A percentile compares a stretch with the other conserved stretches of the same genome.
phyloP scores from a whole-genome alignment of 2,329 filamentous ascomycete species.

The Westerdykella ornata region DNA sequence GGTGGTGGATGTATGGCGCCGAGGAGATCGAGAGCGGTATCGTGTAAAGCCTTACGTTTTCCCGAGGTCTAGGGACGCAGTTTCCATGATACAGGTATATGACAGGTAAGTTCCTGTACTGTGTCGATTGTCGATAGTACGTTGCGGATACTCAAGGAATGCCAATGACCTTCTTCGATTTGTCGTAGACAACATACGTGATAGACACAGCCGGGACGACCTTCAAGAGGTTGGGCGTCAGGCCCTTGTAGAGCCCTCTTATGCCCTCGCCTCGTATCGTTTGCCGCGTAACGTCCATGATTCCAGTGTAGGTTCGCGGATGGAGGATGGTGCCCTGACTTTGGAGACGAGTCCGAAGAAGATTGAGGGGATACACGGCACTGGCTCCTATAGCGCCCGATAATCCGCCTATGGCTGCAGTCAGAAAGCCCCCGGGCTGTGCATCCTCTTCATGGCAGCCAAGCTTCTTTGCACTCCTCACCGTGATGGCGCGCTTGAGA shows the following conservation, averaged over 20 bases:
- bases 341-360: conserved; percentile 84
- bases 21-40: not conserved
- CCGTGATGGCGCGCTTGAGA: conserved; percentile 68
- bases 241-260: conserved; percentile 83
- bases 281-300: conserved; percentile 78
- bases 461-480: conserved; percentile 60
- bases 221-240: conserved; percentile 93
- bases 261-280: conserved; percentile 78
- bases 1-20: not conserved
- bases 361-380: conserved; percentile 92
- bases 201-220: conserved; percentile 94
- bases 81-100: not conserved
- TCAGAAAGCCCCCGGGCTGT: conserved; percentile 70
- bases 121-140: not conserved
- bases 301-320: conserved; percentile 80
- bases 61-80: not conserved
- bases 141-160: conserved; percentile 22
- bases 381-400: conserved; percentile 88
- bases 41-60: no score
- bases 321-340: conserved; percentile 93
- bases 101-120: not conserved
- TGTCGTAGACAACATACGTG: conserved; percentile 41
- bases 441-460: conserved; percentile 76
- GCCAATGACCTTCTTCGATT: conserved; percentile 34
- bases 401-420: conserved; percentile 81